Evolutionary conservation across 306 rosid genomes (phyloP).

Genomic region (Mucuna pruriens): DNA sequence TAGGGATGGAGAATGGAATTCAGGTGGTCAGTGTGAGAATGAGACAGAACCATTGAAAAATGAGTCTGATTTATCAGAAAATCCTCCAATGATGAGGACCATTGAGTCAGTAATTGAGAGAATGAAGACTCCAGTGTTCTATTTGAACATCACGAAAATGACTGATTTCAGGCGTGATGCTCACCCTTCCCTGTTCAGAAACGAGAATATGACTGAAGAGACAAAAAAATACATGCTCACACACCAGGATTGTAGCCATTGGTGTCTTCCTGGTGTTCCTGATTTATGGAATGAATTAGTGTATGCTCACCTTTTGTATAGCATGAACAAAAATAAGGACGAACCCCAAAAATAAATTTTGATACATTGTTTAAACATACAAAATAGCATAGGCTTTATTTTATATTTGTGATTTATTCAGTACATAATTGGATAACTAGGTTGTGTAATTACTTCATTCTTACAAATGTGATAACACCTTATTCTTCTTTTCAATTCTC

Average conservation of each 20-base stretch:
- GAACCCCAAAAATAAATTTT: background rate
- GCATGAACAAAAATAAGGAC: conserved; percentile 22
- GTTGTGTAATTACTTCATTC: conserved; percentile 18
- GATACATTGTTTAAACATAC: background rate
- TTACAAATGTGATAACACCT: background rate
- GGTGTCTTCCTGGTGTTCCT: conserved; percentile 99
- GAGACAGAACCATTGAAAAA: conserved; percentile 65
- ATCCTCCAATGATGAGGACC: conserved; percentile 66
- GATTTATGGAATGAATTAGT: conserved; percentile 91
- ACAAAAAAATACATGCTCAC: conserved; percentile 50
- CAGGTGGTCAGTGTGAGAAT: conserved; percentile 81
- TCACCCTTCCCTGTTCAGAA: conserved; percentile 85
- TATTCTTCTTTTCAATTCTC: conserved; percentile 2
- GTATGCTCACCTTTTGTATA: conserved; percentile 61
- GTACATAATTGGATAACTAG: conserved; percentile 26
- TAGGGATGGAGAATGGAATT: conserved; percentile 95
- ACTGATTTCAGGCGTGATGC: conserved; percentile 87
- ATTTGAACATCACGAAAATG: conserved; percentile 81
- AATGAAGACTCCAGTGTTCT: conserved; percentile 80
- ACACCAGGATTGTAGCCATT: conserved; percentile 94
- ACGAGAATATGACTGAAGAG: conserved; percentile 49
- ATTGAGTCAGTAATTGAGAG: conserved; percentile 67
- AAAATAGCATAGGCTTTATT: conserved; percentile 21
- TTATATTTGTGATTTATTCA: conserved; percentile 17
- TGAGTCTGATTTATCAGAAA: conserved; percentile 55